Evolutionary conservation across 441 rosid genomes (phyloP).

Genomic region (Populus trichocarpa): DNA sequence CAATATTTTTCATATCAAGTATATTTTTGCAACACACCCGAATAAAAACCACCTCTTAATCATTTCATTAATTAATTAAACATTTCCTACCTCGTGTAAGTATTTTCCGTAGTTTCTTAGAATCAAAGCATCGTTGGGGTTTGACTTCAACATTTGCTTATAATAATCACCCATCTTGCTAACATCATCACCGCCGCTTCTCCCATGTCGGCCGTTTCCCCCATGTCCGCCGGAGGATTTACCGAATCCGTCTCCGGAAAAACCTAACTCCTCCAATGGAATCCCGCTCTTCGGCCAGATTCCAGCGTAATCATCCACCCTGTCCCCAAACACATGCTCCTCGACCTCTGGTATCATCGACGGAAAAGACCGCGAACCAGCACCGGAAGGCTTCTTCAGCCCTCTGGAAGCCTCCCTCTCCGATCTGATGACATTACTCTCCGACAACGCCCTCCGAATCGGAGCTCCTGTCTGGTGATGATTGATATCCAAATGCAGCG

Average conservation of each 20-base stretch:
- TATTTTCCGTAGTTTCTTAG: slow-evolving; percentile 72
- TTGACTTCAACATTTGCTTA: slow-evolving; percentile 50
- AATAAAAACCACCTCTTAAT: background rate
- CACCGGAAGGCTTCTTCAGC: slow-evolving; percentile 14
- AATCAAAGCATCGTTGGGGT: slow-evolving; percentile 58
- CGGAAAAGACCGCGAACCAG: slow-evolving; percentile 29
- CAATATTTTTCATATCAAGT: too few species aligned
- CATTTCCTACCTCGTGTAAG: slow-evolving; percentile 55
- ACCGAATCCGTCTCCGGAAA: slow-evolving; percentile 36
- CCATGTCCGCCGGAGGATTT: slow-evolving; percentile 17
- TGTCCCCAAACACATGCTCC: slow-evolving; percentile 13
- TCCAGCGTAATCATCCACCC: slow-evolving; percentile 15
- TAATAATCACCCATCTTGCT: slow-evolving; percentile 68
- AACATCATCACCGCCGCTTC: slow-evolving; percentile 21
- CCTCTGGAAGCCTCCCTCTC: slow-evolving; percentile 1
- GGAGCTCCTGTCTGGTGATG: slow-evolving; percentile 8
- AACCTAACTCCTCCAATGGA: slow-evolving; percentile 38
- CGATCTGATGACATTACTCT: slow-evolving; percentile 28
- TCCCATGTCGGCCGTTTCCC: slow-evolving; percentile 15
- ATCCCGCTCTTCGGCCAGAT: slow-evolving; percentile 30
- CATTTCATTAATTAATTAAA: background rate
- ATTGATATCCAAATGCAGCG: slow-evolving; percentile 38
- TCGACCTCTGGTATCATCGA: slow-evolving; percentile 49
- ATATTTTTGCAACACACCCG: too few species aligned
- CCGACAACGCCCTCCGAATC: slow-evolving; percentile 48